These are phyloP conservation scores for Termitomyces sp. DNA, from an alignment of 1,284 basidiomycete genomes.

Conservation along the genomic window DNA sequence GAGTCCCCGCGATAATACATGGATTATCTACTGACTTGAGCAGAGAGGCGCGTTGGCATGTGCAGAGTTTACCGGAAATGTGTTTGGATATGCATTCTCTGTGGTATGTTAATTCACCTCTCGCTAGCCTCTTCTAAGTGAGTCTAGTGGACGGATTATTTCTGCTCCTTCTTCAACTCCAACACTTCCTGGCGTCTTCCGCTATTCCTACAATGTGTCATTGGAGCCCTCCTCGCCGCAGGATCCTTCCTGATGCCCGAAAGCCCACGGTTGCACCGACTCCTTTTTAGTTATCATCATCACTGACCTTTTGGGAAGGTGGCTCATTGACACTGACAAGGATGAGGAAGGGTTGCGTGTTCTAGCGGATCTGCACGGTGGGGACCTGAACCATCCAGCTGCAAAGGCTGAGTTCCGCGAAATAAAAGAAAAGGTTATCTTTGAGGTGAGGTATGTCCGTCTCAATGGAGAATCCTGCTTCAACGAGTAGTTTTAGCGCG, in stretches of 20 bases:
- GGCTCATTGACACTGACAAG: slow-evolving; percentile 87
- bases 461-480: neutral
- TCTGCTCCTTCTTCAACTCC: slow-evolving; percentile 82
- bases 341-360: slow-evolving; percentile 86
- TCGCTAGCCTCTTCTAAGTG: neutral
- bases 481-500: slow-evolving; percentile 40
- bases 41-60: slow-evolving; percentile 88
- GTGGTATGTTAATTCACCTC: slow-evolving; percentile 49
- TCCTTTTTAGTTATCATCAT: neutral
- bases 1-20: slow-evolving; percentile 23
- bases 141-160: slow-evolving; percentile 88
- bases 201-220: slow-evolving; percentile 81
- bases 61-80: slow-evolving; percentile 95
- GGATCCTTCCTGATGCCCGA: slow-evolving; percentile 90
- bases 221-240: slow-evolving; percentile 76
- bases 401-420: slow-evolving; percentile 87
- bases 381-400: slow-evolving; percentile 63
- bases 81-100: slow-evolving; percentile 89
- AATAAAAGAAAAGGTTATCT: slow-evolving; percentile 84
- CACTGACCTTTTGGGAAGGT: slow-evolving; percentile 43
- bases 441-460: slow-evolving; percentile 52
- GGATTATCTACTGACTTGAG: neutral
- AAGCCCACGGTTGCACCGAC: slow-evolving; percentile 69
- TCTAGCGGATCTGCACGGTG: slow-evolving; percentile 87
- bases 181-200: slow-evolving; percentile 83